Base-by-base conservation (phyloP, 257 asterid genomes). In the Scutellaria barbata region DNA sequence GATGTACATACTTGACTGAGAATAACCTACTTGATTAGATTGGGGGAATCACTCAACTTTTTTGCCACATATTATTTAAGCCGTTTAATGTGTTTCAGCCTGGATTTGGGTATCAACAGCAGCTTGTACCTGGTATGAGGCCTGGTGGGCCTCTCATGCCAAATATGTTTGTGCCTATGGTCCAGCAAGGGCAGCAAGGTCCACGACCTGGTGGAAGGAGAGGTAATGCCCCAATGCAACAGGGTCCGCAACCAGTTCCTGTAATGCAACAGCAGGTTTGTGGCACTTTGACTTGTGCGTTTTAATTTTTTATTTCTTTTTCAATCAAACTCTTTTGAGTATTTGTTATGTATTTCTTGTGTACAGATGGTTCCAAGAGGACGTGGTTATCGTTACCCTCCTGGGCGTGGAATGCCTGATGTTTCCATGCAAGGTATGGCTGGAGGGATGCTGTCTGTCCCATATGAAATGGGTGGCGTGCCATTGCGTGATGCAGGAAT, bases 71-170 rank as follows among this genome's bases (percentile, higher is more conserved):
- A 50, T 22, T 22, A 22, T 17, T 43, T 53, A 47, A 65, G 41
- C 61, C 7, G 65, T 61, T 43, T 9, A 10, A 46, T 69, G 56
- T 25, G 30, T 70, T 68, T 25, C 86, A 90, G 99, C 90, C 95
- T 88, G 98, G 97, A 60, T 94, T 91, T 76, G 99, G 97, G 55
- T 94, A 94, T 81, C 99, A 91, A 68, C 99, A 94, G 88, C 99
- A 94, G 73, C 96, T 94, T 65, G 88, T 94, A 69, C 99, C 99
- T 39, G 96, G 96, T 41, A 85, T 92, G 96, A 85, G 99, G 84
- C 97, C 99, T 47, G 95, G 74, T 64, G 98, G 93, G 57, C 89
- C 85, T 50, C 92, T 92, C 51, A 82, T 92, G 94, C 95, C 94
- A 0, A 95, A 92, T 75, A 90, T 92, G 86, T 92, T 88, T 72